Evolutionary conservation across 192 early-diverging fungal species (phyloP), one percentile per base, ranked within the genome.

Genomic region (Lobosporangium transversale): DNA sequence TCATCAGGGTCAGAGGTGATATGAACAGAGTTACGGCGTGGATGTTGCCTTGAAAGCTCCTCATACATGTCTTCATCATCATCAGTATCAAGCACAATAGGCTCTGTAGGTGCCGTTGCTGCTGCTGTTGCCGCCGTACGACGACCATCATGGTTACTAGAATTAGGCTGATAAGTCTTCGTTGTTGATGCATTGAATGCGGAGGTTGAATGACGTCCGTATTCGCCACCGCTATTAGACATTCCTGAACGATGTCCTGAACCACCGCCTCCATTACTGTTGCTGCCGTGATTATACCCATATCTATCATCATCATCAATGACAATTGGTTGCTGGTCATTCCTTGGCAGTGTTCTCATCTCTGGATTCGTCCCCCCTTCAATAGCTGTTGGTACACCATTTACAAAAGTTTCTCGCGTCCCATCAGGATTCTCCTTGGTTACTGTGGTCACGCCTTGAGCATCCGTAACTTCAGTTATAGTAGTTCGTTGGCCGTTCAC

Each of bases 401-500:
- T 67, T 3, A 66, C 53, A 51, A 62, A 76, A 4, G 32, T 50
- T 27, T 76, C 43, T 23, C 48, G 30, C 15, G 73, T 62, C 1
- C 73, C 73, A 32, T 76, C 73, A 1, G 64, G 64, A 14, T 76
- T 67, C 36, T 76, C 64, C 26, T 48, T 40, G 0, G 64, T 76
- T 18, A 32, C 67, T 18, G 64, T 76, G 0, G 73, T 76, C 24
- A 66, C 53, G 27, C 73, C 73, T 31, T 62, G 57, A 2, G 57
- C 63, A 51, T 76, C 73, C 12, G 65, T 76, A 6, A 67, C 58
- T 14, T 76, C 73, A 12, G 73, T 76, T 12, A 76, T 36, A 0
- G 73, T 76, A 5, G 73, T 76, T 31, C 73, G 73, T 21, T 40
- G 21, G 43, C 73, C 73, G 27, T 76, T 76, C 31, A 67, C 64